These are phyloP conservation scores for Schizothecium vesticola DNA, from an alignment of 495 filamentous ascomycete genomes.

Conservation along the genomic window DNA sequence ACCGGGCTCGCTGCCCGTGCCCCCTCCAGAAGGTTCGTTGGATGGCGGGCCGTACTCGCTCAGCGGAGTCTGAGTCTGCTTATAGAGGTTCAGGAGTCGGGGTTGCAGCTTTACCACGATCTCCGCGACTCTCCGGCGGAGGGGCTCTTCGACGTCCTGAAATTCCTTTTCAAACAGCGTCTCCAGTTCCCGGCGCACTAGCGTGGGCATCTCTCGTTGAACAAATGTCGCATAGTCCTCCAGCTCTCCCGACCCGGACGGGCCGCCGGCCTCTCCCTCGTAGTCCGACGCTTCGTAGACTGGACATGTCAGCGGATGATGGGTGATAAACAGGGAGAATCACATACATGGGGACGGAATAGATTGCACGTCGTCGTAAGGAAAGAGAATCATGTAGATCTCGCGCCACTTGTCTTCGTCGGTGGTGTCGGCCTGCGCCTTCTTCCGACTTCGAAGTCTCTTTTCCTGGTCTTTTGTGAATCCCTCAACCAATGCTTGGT, in stretches of 20 bases:
- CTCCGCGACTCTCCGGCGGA: conserved; percentile 22
- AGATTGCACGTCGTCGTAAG: conserved; percentile 30
- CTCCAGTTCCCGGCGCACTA: conserved; percentile 28
- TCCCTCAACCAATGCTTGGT: conserved; percentile 18
- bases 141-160: conserved; percentile 18
- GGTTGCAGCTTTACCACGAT: conserved; percentile 25
- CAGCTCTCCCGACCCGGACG: conserved; percentile 12
- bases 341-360: conserved; percentile 37
- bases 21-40: neutral
- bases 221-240: conserved; percentile 28
- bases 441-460: conserved; percentile 36
- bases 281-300: conserved; percentile 26
- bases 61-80: conserved; percentile 25
- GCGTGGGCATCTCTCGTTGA: conserved; percentile 27
- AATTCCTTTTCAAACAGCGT: conserved; percentile 20
- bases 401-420: conserved; percentile 43
- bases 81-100: conserved; percentile 19
- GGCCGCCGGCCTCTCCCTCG: conserved; percentile 17
- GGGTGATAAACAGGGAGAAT: neutral
- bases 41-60: conserved; percentile 22
- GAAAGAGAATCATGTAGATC: conserved; percentile 40
- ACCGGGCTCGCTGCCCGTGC: neutral
- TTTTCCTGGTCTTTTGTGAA: conserved; percentile 30
- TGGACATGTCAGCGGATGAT: conserved; percentile 7
- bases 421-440: conserved; percentile 33